Conservation (phyloP, 805 yeast species). For the Pichia californica region DNA sequence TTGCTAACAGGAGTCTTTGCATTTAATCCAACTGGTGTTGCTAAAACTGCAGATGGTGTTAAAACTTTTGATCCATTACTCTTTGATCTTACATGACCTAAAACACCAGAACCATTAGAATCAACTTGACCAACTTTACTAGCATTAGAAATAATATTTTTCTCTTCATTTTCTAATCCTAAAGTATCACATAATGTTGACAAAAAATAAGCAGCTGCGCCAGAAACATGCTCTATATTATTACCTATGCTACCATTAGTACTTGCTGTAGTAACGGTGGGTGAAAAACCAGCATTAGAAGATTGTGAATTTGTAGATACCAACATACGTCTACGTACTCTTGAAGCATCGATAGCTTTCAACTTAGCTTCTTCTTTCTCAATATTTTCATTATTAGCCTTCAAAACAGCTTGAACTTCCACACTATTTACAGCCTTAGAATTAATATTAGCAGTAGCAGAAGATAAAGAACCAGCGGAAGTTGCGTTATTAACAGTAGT, state of each 20-base stretch:
- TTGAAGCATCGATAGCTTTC: slow-evolving; percentile 32
- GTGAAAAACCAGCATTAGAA: background rate
- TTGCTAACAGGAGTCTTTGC: slow-evolving; percentile 27
- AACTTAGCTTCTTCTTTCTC: slow-evolving; percentile 25
- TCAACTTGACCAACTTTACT: slow-evolving; percentile 7
- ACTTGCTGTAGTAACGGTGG: background rate
- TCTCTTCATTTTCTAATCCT: slow-evolving; percentile 37
- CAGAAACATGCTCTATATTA: slow-evolving; percentile 25
- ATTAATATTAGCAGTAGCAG: slow-evolving; percentile 7
- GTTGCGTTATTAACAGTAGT: too few relatives aligned
- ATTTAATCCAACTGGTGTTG: slow-evolving; percentile 32
- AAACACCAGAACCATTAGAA: background rate
- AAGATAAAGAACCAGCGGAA: slow-evolving; percentile 2
- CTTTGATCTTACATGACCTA: slow-evolving; percentile 3
- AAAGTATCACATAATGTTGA: slow-evolving; percentile 46
- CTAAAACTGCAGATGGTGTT: slow-evolving; percentile 35
- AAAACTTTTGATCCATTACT: slow-evolving; percentile 14
- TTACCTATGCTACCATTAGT: too few relatives aligned
- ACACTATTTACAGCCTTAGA: slow-evolving; percentile 1
- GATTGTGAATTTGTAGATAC: slow-evolving; percentile 1
- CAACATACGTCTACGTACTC: slow-evolving; percentile 41
- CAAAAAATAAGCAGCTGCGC: slow-evolving; percentile 43
- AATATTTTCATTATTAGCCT: slow-evolving; percentile 26
- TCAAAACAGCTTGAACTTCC: slow-evolving; percentile 22
- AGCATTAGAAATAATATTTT: slow-evolving; percentile 15